Evolutionary conservation across 805 yeast species (phyloP).

Genomic region (Saturnispora mendoncae): DNA sequence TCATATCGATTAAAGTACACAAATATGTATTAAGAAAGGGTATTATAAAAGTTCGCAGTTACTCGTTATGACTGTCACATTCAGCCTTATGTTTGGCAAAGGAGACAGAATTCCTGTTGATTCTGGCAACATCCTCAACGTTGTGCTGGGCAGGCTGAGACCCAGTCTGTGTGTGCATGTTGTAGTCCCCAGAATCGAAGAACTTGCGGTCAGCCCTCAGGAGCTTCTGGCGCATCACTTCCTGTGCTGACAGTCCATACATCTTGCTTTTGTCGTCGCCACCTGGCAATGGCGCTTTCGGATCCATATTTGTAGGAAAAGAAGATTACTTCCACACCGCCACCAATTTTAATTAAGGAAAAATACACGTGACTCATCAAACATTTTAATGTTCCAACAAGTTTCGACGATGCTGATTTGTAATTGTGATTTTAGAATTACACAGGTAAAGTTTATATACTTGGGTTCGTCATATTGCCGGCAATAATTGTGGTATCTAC

Average conservation of each 20-base stretch:
- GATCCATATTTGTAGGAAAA: constrained; percentile 7
- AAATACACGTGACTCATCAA: no score
- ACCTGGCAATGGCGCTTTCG: constrained; percentile 6
- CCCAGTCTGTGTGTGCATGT: constrained; percentile 10
- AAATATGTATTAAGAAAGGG: background rate
- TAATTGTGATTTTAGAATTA: no score
- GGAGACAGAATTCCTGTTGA: constrained; percentile 9
- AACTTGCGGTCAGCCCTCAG: constrained; percentile 9
- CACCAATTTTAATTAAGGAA: no score
- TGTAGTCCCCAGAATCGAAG: constrained; percentile 10
- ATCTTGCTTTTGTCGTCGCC: constrained; percentile 3
- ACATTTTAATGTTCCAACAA: no score
- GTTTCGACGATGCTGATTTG: no score
- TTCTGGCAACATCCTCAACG: constrained; percentile 10
- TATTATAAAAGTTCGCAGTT: background rate
- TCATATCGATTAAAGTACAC: constrained; percentile 1
- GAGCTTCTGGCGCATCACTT: constrained; percentile 9
- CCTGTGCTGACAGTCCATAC: constrained; percentile 9
- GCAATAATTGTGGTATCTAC: no score
- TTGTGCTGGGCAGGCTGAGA: constrained; percentile 9
- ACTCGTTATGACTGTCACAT: background rate
- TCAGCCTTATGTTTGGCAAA: constrained; percentile 9
- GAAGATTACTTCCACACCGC: no score
- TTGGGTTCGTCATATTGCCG: no score
- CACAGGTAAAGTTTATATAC: no score